Conservation (phyloP, 139 green algal genomes). For the Zygnema cylindricum region DNA sequence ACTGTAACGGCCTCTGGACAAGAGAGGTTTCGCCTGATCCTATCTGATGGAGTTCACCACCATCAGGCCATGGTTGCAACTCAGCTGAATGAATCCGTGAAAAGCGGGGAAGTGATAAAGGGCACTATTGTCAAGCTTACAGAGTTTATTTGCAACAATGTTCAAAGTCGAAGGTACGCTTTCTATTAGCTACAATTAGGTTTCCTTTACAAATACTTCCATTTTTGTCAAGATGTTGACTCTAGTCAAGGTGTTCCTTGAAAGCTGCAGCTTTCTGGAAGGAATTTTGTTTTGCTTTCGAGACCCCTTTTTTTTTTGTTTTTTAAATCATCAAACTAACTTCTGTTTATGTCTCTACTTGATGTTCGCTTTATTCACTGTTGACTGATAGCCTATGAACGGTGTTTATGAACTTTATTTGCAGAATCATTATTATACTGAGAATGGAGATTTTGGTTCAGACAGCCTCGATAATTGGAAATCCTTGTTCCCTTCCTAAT, state of each 20-base stretch:
- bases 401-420: too few relatives aligned
- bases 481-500: slow-evolving; percentile 40
- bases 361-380: too few relatives aligned
- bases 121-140: slow-evolving; percentile 71
- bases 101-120: slow-evolving; percentile 59
- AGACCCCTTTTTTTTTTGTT: too few relatives aligned
- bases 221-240: background rate
- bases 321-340: too few relatives aligned
- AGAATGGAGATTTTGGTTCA: slow-evolving; percentile 56
- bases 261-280: background rate
- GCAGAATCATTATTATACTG: slow-evolving; percentile 77
- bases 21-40: slow-evolving; percentile 71
- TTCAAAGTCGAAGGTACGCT: slow-evolving; percentile 66
- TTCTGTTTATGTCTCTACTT: too few relatives aligned
- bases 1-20: slow-evolving; percentile 1
- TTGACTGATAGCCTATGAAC: too few relatives aligned
- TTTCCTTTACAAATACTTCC: background rate
- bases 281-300: too few relatives aligned
- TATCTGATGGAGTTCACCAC: slow-evolving; percentile 72
- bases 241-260: background rate
- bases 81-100: slow-evolving; percentile 76
- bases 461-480: slow-evolving; percentile 55
- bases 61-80: slow-evolving; percentile 79
- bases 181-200: background rate
- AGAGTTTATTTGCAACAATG: slow-evolving; percentile 75